Evolutionary conservation across 768 basidiomycete genomes (phyloP), one percentile per base, ranked within the genome.

Genomic region (Pseudohyphozyma bogoriensis): DNA sequence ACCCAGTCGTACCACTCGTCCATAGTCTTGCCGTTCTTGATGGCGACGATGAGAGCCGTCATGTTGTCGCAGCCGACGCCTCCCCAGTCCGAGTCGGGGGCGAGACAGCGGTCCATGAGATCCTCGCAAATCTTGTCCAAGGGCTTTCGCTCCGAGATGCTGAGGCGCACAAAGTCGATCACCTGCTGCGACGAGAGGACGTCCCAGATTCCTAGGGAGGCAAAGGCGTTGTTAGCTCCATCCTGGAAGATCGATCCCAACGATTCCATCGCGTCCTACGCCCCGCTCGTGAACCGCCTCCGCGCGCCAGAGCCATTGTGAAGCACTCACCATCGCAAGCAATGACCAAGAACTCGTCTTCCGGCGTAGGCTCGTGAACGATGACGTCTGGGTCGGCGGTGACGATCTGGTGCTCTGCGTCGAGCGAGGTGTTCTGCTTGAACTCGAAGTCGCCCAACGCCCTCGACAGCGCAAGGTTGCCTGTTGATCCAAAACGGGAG

Each of bases 61-160:
- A 99, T 99, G 77, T 99, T 97, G 77, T 99, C 95, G 73, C 93
- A 96, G 24, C 95, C 95, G 64, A 96, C 88, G 16, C 95, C 95
- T 51, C 87, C 88, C 37, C 86, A 86, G 28, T 85, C 85, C 2
- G 88, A 87, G 72, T 95, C 90, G 1, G 92, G 92, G 28, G 95
- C 92, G 50, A 96, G 80, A 71, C 95, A 97, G 67, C 86, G 85
- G 60, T 89, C 86, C 74, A 92, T 93, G 67, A 96, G 83, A 70
- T 83, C 79, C 74, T 93, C 89, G 69, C 85, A 83, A 60, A 97
- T 88, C 72, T 91, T 85, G n/a, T 75, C 66, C 11, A 97, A 80
- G 55, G 83, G 78, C 70, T 84, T 86, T 42, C 85, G 85, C 68
- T 89, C 79, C 16, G 88, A 83, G 39, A 96, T 78, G 62, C 85